Conservation (phyloP, 2,329 filamentous ascomycete species). For the Cordyceps tenuipes region DNA sequence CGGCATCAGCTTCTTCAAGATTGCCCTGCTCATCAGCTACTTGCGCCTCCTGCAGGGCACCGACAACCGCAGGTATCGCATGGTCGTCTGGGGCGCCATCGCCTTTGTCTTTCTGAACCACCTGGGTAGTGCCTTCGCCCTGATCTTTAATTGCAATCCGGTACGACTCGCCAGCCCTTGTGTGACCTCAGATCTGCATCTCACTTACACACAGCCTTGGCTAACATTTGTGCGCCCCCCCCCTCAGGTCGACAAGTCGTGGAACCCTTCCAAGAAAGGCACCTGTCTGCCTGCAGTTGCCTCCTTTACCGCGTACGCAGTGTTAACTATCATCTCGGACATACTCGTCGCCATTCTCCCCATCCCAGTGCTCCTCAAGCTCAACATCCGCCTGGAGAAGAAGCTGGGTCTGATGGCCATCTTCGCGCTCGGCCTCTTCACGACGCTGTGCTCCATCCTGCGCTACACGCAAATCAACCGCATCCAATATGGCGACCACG, state of each 20-base stretch:
- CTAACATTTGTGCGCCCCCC: background rate
- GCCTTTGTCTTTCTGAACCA: constrained; percentile 36
- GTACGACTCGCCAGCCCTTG: constrained; percentile 21
- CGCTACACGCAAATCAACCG: constrained; percentile 42
- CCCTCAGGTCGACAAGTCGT: constrained; percentile 33
- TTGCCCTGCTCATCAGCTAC: constrained; percentile 44
- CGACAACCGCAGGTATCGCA: constrained; percentile 34
- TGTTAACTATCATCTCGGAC: constrained; percentile 43
- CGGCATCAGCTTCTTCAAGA: constrained; percentile 49
- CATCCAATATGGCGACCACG: constrained; percentile 41
- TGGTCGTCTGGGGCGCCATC: constrained; percentile 37
- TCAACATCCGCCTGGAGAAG: constrained; percentile 40
- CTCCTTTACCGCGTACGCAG: constrained; percentile 43
- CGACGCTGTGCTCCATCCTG: constrained; percentile 45
- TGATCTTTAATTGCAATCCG: constrained; percentile 43
- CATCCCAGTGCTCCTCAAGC: constrained; percentile 38
- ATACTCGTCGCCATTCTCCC: constrained; percentile 41
- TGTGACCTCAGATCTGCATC: too few relatives aligned
- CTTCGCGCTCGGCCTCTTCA: constrained; percentile 46
- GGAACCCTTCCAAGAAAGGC: constrained; percentile 32
- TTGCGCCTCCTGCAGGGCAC: constrained; percentile 42
- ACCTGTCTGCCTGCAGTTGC: constrained; percentile 37
- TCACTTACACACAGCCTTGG: background rate
- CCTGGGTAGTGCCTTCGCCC: constrained; percentile 37
- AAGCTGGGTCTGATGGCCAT: constrained; percentile 43